Base-by-base conservation (phyloP, 2,329 filamentous ascomycete genomes). In the Fusarium nygamai region DNA sequence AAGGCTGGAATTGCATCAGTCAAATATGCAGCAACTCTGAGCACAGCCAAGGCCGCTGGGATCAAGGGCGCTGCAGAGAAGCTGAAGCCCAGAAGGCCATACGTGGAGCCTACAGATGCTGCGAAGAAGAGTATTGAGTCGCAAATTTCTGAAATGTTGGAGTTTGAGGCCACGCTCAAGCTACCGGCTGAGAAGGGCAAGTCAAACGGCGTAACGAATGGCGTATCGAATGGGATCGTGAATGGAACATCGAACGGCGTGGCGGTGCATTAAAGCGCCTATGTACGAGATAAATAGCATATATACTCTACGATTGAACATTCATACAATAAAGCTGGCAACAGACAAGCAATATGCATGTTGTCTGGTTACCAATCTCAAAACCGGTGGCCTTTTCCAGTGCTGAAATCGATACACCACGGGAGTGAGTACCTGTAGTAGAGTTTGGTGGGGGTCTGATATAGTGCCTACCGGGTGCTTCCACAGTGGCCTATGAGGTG, bases 1-100 rank as follows among this genome's bases (percentile, higher is more conserved):
- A 93, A 93, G 81, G 86, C 87, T 11, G 92, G 92, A 5, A 92
- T 93, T 76, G 90, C 91, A 11, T 85, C 86, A 10, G 90, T 89
- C 20, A 93, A 94, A 82, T 92, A 92, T 79, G 92, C 91, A 0
- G 90, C 90, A 0, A 87, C 88, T 10, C 81, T 91, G 22, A 90
- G 88, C 71, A 90, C 89, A 39, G 92, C 90, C 6, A 86, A 83
- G 69, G 82, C 82, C 41, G 91, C 91, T 2, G 90, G 90, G 0
- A 88, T 93, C 39, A 86, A 88, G 68, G 87, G 85, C 13, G 90
- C 91, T 5, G 86, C 86, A 79, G 85, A 86, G 78, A 88, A 88
- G 80, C 80, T 92, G 81, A 83, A 82, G 81, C 91, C 91, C 6
- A 85, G 91, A 63, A 84, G 86, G 61, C 91, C 92, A 24, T 93